Evolutionary conservation across 1,139 yeast genomes (phyloP), one percentile per base, ranked within the genome.

Genomic region (Saccharomycopsis phalli): DNA sequence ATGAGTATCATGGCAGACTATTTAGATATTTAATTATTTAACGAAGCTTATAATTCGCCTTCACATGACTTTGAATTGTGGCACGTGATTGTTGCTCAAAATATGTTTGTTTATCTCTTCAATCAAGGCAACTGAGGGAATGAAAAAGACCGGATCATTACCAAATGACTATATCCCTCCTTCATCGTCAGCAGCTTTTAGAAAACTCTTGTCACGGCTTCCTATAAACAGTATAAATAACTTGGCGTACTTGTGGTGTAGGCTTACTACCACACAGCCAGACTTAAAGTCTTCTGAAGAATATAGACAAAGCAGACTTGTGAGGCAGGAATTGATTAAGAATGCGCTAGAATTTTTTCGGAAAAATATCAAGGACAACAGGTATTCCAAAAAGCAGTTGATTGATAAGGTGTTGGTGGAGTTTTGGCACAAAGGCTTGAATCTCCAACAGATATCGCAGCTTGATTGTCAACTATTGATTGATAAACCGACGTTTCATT

Each of bases 401-500:
- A 60, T 76, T 2, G 79, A 76, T 45, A 59, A 60, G 36, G 60
- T 80, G 11, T 47, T 78, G 6, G 64, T 62, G 30, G 75, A 75
- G 26, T 74, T 65, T 52, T 82, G 87, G 76, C 64, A 71, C 1
- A 51, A 61, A 3, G 94, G 94, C 0, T 57, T 82, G 37, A 81
- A 78, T 50, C 57, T 81, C 4, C 63, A 75, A 16, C 94, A 83
- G 53, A 55, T 77, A 35, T 81, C 94, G 0, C 88, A 81, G 49
- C 60, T 81, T 6, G 94, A 83, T 51, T 72, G 81, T 44, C 81
- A 76, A 50, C 54, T 69, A 34, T 62, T 81, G 31, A 70, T 80
- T 3, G 80, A 77, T 50, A 66, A 69, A 37, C 78, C 83, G 0
- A 59, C 61, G 32, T 48, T 64, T 1, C 69, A 63, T 49, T 57